A percentile compares a stretch with the other conserved stretches of the same genome.
phyloP scores from a whole-genome alignment of 2,329 filamentous ascomycete genomes.

The Sporothrix variecibatus region DNA sequence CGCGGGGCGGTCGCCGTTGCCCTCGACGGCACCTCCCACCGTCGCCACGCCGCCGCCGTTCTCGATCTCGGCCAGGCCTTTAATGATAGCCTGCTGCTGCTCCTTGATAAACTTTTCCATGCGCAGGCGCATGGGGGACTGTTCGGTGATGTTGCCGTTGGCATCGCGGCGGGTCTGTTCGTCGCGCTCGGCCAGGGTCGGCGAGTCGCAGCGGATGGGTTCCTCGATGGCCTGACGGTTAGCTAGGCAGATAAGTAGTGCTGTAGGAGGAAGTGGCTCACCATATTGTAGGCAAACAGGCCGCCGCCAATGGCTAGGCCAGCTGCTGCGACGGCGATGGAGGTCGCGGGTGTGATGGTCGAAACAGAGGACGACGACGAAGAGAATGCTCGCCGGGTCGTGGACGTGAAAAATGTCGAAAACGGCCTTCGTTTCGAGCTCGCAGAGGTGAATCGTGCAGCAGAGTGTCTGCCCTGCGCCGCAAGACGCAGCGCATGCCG shows the following conservation, averaged over 20 bases:
- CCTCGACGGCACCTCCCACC: conserved; percentile 26
- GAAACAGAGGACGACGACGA: conserved; percentile 7
- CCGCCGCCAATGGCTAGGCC: conserved; percentile 42
- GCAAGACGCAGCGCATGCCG: conserved; percentile 28
- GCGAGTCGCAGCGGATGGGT: conserved; percentile 56
- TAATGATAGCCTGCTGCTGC: conserved; percentile 85
- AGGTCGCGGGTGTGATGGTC: neutral
- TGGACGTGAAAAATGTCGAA: conserved; percentile 1
- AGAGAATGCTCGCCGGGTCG: conserved; percentile 8
- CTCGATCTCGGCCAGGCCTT: conserved; percentile 71
- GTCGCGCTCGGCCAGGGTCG: conserved; percentile 83
- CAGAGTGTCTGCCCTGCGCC: conserved; percentile 33
- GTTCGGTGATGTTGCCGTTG: conserved; percentile 62
- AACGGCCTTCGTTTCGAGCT: neutral
- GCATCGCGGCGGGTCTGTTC: conserved; percentile 76
- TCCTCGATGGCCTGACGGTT: conserved; percentile 45
- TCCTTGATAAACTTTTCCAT: conserved; percentile 97
- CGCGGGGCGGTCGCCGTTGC: conserved; percentile 51
- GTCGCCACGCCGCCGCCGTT: conserved; percentile 29
- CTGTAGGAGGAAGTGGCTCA: conserved; percentile 38
- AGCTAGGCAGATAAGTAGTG: neutral
- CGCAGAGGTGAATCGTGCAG: neutral
- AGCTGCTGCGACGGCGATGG: conserved; percentile 1
- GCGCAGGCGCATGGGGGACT: conserved; percentile 92
- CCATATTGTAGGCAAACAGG: conserved; percentile 59